phyloP scores from a whole-genome alignment of 805 yeast species.

The Yamadazyma philogaea region DNA sequence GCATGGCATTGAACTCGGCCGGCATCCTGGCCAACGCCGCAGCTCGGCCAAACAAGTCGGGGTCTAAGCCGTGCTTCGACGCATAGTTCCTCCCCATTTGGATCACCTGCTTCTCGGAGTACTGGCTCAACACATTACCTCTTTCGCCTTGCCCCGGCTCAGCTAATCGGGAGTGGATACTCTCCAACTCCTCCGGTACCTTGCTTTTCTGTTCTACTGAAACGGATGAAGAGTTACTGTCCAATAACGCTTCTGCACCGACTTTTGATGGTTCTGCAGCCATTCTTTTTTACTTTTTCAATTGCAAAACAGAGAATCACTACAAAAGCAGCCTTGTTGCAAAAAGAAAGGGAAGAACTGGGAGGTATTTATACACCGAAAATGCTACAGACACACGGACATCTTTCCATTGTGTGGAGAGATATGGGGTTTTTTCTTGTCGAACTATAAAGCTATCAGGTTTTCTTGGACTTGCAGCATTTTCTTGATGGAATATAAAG shows the following conservation, averaged over 20 bases:
- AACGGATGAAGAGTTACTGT: conserved; percentile 9
- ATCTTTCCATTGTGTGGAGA: background rate
- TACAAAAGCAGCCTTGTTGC: too few relatives aligned
- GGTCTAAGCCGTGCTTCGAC: conserved; percentile 49
- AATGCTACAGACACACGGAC: background rate
- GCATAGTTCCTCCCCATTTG: conserved; percentile 71
- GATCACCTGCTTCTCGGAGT: conserved; percentile 62
- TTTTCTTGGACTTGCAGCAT: background rate
- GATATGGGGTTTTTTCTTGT: background rate
- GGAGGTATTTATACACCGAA: background rate
- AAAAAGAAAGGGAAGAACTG: background rate
- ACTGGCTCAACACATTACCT: conserved; percentile 52
- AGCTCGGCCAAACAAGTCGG: conserved; percentile 57
- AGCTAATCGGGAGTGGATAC: conserved; percentile 17
- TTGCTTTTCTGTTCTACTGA: conserved; percentile 9
- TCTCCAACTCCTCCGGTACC: conserved; percentile 12
- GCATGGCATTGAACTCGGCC: conserved; percentile 52
- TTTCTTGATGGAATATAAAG: too few relatives aligned
- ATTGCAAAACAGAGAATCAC: background rate
- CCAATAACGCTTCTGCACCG: too few relatives aligned
- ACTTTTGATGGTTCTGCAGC: background rate
- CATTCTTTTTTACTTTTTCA: background rate
- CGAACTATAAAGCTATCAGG: background rate
- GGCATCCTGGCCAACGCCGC: conserved; percentile 62
- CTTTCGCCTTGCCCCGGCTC: conserved; percentile 18